Base-by-base conservation (phyloP, 1,139 yeast species). In the Sugiyamaella sp. region DNA sequence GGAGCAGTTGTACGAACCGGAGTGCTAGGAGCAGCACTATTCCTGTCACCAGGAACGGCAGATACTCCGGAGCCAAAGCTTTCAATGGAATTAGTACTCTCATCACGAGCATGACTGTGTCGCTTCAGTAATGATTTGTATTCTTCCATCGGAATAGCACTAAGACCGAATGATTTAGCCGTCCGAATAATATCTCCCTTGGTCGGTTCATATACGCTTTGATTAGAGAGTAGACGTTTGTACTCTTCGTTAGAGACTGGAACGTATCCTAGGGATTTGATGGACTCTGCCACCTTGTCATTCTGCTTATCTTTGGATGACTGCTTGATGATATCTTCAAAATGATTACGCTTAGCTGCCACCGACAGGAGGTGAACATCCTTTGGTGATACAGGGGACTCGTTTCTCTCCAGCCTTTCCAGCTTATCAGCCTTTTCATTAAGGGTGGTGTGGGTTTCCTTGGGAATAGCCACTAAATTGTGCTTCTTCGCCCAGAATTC, bases 401-500 rank as follows among this genome's bases (percentile, higher is more conserved):
- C 60, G 32, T 57, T 62, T 14, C 56, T 52, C 9, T 51, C 55
- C 27, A 47, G 42, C 17, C 33, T 44, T 14, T 29, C 35, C 8
- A 29, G 35, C 24, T 32, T 49, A 2, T 57, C 56, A 12, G 64
- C 60, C 46, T 58, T 55, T 24, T 63, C 63, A 1, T 51, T 39
- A 29, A 62, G 40, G 9, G 51, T 35, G 4, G 74, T 72, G 56
- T 74, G 81, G 54, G 77, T 77, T 0, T 75, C 80, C 53, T 69
- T 66, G 2, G 85, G 74, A 17, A 85, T 61, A 14, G 80, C 60
- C 4, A 80, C 77, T 56, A 83, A 64, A 47, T 78, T 75, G 54
- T 80, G 74, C 27, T 74, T 74, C 52, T 74, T 68, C 1, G 83
- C 84, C 64, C 76, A 80, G 9, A 70, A 65, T 58, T 79, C 79